These are phyloP conservation scores for Aurantiochytrium sp. DNA, from an alignment of 108 stramenopile genomes.

Conservation along the genomic window DNA sequence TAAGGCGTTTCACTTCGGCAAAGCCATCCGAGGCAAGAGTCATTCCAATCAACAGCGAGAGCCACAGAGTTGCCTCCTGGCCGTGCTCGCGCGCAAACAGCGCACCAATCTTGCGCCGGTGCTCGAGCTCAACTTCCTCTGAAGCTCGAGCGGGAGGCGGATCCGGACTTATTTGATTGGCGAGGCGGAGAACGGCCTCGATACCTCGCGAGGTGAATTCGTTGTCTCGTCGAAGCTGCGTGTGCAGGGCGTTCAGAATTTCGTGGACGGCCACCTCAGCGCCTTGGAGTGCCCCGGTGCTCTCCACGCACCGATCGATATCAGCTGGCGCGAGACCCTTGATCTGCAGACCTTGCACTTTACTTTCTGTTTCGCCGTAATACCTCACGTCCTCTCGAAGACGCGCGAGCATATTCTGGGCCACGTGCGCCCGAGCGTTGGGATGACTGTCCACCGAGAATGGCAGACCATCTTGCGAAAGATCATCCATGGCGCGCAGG, in stretches of 20 bases:
- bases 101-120: background rate
- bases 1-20: background rate
- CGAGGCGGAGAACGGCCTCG: background rate
- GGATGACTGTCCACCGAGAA: conserved; percentile 6
- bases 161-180: background rate
- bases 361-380: background rate
- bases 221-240: background rate
- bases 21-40: background rate
- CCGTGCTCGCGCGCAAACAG: conserved; percentile 6
- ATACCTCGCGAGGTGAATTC: conserved; percentile 2
- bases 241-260: background rate
- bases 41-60: background rate
- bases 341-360: background rate
- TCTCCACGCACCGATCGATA: background rate
- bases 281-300: background rate
- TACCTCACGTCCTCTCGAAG: background rate
- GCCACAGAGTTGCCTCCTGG: conserved; percentile 9
- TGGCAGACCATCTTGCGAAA: background rate
- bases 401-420: background rate
- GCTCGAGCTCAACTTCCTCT: background rate
- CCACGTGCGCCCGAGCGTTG: conserved; percentile 7
- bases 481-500: background rate
- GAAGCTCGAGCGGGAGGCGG: background rate
- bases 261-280: background rate
- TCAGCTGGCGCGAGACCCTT: background rate